Percentiles rank a stretch among this genome's conserved stretches.
Evolutionary conservation across 768 basidiomycete species (phyloP).

Genomic region (Pholiota molesta): DNA sequence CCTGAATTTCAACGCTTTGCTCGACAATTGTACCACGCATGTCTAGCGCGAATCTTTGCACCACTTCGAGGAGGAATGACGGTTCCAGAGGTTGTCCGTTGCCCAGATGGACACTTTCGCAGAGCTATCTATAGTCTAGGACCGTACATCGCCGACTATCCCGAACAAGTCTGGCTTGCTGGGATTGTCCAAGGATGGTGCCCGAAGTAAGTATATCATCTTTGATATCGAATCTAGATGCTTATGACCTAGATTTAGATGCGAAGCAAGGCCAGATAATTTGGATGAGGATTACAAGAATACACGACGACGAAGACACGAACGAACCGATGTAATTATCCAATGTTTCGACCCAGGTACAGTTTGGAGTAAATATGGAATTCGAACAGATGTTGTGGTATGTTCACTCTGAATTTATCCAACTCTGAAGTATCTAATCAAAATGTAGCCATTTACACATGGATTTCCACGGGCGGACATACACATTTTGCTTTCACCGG

Average conservation of each 20-base stretch:
- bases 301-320: slow-evolving; percentile 1
- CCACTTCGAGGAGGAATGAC: slow-evolving; percentile 21
- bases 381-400: not conserved
- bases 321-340: not conserved
- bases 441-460: slow-evolving; percentile 31
- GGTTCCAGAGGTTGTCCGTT: slow-evolving; percentile 24
- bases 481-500: slow-evolving; percentile 31
- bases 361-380: slow-evolving; percentile 28
- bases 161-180: slow-evolving; percentile 33
- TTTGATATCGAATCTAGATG: no score
- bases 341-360: not conserved
- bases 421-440: slow-evolving; percentile 36
- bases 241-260: not conserved
- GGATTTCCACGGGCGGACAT: slow-evolving; percentile 37
- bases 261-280: not conserved
- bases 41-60: slow-evolving; percentile 21
- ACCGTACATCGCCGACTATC: slow-evolving; percentile 40
- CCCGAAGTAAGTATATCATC: slow-evolving; percentile 18
- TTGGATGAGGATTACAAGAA: slow-evolving; percentile 10
- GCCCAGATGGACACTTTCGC: slow-evolving; percentile 37
- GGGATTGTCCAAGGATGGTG: slow-evolving; percentile 31
- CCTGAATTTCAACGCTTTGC: no score
- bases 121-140: slow-evolving; percentile 32
- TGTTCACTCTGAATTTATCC: slow-evolving; percentile 34
- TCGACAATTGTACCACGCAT: slow-evolving; percentile 28